phyloP scores from a whole-genome alignment of 768 basidiomycete species.

The Lyophyllum semitale region DNA sequence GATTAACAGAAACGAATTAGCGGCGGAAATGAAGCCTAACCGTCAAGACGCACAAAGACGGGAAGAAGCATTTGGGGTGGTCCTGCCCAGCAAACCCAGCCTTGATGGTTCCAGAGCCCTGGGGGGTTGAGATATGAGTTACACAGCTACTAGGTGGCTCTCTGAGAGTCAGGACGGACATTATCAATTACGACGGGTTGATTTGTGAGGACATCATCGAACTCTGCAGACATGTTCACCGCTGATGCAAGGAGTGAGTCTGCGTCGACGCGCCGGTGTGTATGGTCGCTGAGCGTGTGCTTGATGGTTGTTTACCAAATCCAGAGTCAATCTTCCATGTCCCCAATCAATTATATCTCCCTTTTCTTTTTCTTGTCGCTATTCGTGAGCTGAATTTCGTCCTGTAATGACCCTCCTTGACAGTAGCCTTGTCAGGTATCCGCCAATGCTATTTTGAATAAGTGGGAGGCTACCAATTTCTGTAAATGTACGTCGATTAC shows the following conservation, averaged over 20 bases:
- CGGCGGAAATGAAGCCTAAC: conserved; percentile 32
- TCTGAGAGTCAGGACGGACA: conserved; percentile 48
- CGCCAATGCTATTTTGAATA: conserved; percentile 50
- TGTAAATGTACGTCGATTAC: conserved; percentile 70
- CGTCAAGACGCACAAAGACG: conserved; percentile 84
- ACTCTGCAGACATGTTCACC: conserved; percentile 75
- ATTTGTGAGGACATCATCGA: conserved; percentile 93
- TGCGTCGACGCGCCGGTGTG: conserved; percentile 14
- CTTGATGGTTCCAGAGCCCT: conserved; percentile 99
- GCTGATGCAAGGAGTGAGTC: conserved; percentile 7
- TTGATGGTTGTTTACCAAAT: not conserved
- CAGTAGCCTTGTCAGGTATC: conserved; percentile 21
- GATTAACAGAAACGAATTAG: conserved; percentile 25
- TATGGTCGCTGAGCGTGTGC: conserved; percentile 1
- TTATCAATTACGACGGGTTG: conserved; percentile 99
- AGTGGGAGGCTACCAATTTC: conserved; percentile 90
- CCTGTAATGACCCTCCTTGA: not conserved
- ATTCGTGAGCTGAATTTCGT: conserved; percentile 20
- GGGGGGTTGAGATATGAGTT: conserved; percentile 25
- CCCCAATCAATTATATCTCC: conserved; percentile 3
- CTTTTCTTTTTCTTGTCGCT: conserved; percentile 19
- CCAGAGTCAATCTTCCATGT: conserved; percentile 8
- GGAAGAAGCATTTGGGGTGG: conserved; percentile 99
- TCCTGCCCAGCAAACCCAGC: conserved; percentile 99
- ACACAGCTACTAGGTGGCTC: conserved; percentile 10